Base-by-base conservation (phyloP, 202 grass and related monocot species). In the Brachypodium distachyon region DNA sequence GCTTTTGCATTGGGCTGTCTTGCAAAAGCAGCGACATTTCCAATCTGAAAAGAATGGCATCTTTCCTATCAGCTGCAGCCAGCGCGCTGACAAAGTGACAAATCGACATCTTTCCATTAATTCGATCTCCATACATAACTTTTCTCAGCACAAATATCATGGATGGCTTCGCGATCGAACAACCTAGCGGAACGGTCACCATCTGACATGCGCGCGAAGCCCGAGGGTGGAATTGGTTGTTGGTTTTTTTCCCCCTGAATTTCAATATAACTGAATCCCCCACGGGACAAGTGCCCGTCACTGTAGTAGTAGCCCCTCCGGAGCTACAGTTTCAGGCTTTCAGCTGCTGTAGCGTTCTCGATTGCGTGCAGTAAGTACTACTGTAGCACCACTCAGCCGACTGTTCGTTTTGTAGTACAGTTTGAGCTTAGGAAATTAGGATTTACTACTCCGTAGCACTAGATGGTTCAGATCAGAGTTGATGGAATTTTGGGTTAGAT, bases 101-200 rank as follows among this genome's bases (percentile, higher is more conserved):
- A n/a, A n/a, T n/a, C n/a, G n/a, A n/a, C n/a, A n/a, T n/a, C n/a
- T n/a, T n/a, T n/a, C n/a, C n/a, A n/a, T n/a, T n/a, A n/a, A n/a
- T n/a, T n/a, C n/a, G 33, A 36, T 36, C 33, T 6, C 33, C 33
- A 36, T n/a, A n/a, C n/a, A n/a, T n/a, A n/a, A n/a, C n/a, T n/a
- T n/a, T n/a, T n/a, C n/a, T n/a, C n/a, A n/a, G n/a, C n/a, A n/a
- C n/a, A n/a, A n/a, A n/a, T n/a, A n/a, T n/a, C n/a, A n/a, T n/a
- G n/a, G n/a, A n/a, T n/a, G n/a, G n/a, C n/a, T n/a, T n/a, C n/a
- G n/a, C n/a, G n/a, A n/a, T n/a, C n/a, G n/a, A n/a, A n/a, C n/a
- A n/a, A n/a, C n/a, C n/a, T n/a, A n/a, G n/a, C n/a, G 70, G 86
- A 88, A 50, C 62, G 22, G 86, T 84, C 81, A 61, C 81, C 23